Evolutionary conservation across 331 rosid species (phyloP).

Genomic region (Ulmus americana): DNA sequence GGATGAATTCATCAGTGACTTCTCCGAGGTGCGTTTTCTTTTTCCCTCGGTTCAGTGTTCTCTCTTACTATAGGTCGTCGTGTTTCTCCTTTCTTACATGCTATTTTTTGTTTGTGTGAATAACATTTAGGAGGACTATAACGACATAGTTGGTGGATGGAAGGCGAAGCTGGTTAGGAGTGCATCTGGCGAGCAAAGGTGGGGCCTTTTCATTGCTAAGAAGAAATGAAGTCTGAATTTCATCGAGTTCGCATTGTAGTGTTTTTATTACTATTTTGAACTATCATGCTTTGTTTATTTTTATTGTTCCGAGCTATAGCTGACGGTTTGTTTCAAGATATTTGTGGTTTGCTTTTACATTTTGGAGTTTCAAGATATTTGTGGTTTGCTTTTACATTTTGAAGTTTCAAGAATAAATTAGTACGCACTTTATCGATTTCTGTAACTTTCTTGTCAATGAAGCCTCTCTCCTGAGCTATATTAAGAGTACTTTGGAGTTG

Average conservation of each 20-base stretch:
- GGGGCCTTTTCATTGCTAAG: conserved; percentile 84
- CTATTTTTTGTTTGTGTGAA: not conserved
- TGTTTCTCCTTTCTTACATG: not conserved
- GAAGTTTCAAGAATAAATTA: not conserved
- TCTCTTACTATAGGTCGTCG: conserved; percentile 5
- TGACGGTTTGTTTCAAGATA: not conserved
- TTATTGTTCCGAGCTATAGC: not conserved
- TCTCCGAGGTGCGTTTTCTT: conserved; percentile 53
- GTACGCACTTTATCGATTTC: not conserved
- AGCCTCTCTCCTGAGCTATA: no score
- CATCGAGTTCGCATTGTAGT: not conserved
- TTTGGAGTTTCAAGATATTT: not conserved
- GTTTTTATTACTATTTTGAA: not conserved
- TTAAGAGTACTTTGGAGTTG: no score
- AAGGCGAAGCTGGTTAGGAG: conserved; percentile 66
- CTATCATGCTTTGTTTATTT: not conserved
- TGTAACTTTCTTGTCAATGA: not conserved
- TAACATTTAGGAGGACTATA: conserved; percentile 60
- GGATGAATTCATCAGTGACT: conserved; percentile 54
- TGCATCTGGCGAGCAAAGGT: conserved; percentile 67
- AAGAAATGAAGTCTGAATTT: conserved; percentile 29
- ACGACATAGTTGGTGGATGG: conserved; percentile 69
- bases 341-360: not conserved
- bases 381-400: not conserved
- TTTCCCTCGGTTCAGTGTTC: conserved; percentile 13